Conservation (phyloP, 176 grass and related monocot species). For the Phyllostachys edulis region DNA sequence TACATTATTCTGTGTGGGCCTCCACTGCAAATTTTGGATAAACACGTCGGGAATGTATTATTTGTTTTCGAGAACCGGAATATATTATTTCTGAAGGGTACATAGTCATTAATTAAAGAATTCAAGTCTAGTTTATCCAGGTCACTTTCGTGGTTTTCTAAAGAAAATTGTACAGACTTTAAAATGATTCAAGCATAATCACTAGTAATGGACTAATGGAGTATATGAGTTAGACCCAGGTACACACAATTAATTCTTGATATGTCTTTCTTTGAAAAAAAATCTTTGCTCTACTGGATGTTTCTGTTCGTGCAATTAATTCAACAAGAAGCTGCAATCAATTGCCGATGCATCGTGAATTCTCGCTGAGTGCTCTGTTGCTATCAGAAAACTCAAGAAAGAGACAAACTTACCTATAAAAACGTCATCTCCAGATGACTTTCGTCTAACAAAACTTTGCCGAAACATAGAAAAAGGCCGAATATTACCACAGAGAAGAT, state of each 20-base stretch:
- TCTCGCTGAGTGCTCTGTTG: background rate
- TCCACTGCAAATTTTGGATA: background rate
- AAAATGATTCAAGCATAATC: background rate
- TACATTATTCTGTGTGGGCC: conserved; percentile 34
- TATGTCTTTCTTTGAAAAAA: background rate
- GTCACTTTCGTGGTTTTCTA: background rate
- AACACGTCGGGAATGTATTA: too few relatives aligned
- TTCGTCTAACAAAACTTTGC: background rate
- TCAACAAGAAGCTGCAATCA: background rate
- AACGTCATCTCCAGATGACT: background rate
- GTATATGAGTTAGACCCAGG: background rate
- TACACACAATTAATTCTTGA: background rate
- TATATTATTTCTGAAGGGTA: background rate
- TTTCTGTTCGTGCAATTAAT: background rate
- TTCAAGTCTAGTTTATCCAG: background rate
- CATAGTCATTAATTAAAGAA: background rate
- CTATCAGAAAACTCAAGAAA: background rate
- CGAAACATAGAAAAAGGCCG: background rate
- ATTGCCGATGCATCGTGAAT: background rate
- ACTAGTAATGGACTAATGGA: background rate
- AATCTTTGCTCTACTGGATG: background rate
- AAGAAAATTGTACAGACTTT: background rate
- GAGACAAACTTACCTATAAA: background rate
- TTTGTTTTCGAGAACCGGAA: background rate
- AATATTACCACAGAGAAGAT: background rate